Percentiles rank a stretch among this genome's conserved stretches.
Evolutionary conservation across 768 basidiomycete species (phyloP).

Genomic region (Tricholoma sp.): DNA sequence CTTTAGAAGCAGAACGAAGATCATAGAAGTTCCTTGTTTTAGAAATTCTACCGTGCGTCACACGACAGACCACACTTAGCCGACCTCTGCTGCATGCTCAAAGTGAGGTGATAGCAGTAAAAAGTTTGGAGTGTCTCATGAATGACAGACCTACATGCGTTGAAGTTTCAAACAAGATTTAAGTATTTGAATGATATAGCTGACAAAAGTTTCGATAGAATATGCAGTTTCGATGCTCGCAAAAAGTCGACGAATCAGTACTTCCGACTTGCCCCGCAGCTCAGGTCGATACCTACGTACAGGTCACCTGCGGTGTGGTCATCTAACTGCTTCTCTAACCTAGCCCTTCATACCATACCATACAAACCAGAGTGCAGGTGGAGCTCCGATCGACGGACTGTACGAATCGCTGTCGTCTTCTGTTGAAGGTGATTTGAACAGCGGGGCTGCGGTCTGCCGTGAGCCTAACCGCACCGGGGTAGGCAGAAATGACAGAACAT

Average conservation of each 20-base stretch:
- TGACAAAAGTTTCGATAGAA: too few relatives aligned
- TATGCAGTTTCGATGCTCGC: not conserved
- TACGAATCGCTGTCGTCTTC: not conserved
- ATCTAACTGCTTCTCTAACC: too few relatives aligned
- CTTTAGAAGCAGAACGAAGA: not conserved
- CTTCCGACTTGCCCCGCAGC: not conserved
- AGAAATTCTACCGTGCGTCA: not conserved
- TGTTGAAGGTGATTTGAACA: too few relatives aligned
- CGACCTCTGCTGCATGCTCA: too few relatives aligned
- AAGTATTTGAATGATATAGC: not conserved
- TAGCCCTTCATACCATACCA: too few relatives aligned
- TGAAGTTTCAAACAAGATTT: not conserved
- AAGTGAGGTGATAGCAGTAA: too few relatives aligned
- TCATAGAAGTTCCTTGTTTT: not conserved
- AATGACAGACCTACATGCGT: not conserved
- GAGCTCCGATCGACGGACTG: slow-evolving; percentile 17
- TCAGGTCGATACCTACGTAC: too few relatives aligned
- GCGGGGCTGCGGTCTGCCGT: too few relatives aligned
- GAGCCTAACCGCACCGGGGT: not conserved
- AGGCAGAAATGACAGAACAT: not conserved
- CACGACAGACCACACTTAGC: too few relatives aligned
- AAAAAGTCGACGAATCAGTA: too few relatives aligned
- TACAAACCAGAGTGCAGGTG: not conserved
- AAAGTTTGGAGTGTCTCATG: too few relatives aligned
- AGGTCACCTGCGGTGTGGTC: too few relatives aligned